These are phyloP conservation scores for Daldinia vernicosa DNA, from an alignment of 495 filamentous ascomycete genomes.

Conservation along the genomic window DNA sequence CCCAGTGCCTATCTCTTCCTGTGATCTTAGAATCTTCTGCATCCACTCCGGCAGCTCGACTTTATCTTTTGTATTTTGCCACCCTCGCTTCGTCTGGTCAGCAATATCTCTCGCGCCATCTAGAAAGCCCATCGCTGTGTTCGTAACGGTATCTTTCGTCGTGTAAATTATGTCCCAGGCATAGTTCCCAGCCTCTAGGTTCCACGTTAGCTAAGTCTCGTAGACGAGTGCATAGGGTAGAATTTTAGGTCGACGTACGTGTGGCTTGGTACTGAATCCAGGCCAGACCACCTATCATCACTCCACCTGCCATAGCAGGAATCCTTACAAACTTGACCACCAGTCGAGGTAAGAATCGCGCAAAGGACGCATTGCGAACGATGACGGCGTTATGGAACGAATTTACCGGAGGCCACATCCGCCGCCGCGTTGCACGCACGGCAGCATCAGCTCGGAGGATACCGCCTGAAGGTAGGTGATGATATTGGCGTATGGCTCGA, in stretches of 20 bases:
- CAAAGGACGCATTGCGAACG: constrained; percentile 86
- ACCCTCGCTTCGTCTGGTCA: constrained; percentile 79
- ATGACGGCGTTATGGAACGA: constrained; percentile 85
- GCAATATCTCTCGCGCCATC: constrained; percentile 76
- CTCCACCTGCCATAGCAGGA: constrained; percentile 90
- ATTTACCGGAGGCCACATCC: constrained; percentile 80
- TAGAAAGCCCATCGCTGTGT: constrained; percentile 70
- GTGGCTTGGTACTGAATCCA: constrained; percentile 97
- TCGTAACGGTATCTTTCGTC: constrained; percentile 72
- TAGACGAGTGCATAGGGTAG: constrained; percentile 16
- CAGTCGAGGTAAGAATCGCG: constrained; percentile 84
- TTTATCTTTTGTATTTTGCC: constrained; percentile 82
- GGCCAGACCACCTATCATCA: constrained; percentile 82
- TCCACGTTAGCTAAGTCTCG: constrained; percentile 29
- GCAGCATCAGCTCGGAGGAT: constrained; percentile 72
- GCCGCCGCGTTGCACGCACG: constrained; percentile 65
- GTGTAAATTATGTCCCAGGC: constrained; percentile 79
- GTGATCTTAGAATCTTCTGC: constrained; percentile 71
- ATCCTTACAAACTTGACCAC: constrained; percentile 85
- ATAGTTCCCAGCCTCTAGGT: constrained; percentile 85
- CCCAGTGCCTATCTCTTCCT: constrained; percentile 59
- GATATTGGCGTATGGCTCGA: constrained; percentile 70
- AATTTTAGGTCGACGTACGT: constrained; percentile 62
- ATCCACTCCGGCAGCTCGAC: constrained; percentile 87
- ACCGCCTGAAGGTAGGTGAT: constrained; percentile 72